A percentile compares a stretch with the other conserved stretches of the same genome.
phyloP scores from a whole-genome alignment of 225 moss, liverwort and hornwort species.

The Antitrichia curtipendula region DNA sequence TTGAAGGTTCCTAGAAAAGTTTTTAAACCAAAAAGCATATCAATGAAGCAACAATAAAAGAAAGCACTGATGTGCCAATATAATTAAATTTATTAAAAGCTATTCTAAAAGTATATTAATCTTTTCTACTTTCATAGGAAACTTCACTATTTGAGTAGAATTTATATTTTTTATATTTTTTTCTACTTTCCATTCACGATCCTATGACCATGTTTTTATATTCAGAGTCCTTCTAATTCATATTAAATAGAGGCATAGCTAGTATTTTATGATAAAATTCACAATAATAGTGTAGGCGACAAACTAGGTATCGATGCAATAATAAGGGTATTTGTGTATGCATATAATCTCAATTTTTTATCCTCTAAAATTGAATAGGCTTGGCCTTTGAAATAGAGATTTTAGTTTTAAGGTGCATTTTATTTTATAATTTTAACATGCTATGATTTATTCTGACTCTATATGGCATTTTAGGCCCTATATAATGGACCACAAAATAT shows the following conservation, averaged over 20 bases:
- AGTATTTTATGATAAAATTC: neutral
- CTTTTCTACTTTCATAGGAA: neutral
- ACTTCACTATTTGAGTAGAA: neutral
- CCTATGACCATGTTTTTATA: accelerated
- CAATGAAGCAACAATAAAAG: accelerated
- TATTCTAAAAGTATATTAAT: neutral
- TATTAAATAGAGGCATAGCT: accelerated
- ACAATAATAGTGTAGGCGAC: no score
- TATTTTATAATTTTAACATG: neutral
- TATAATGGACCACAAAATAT: accelerated
- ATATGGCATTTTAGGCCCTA: neutral
- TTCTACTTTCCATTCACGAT: neutral
- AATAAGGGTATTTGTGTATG: accelerated
- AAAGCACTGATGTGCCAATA: neutral
- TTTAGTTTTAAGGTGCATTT: neutral
- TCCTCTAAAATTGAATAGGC: neutral
- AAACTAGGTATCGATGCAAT: no score
- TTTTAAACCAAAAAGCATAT: neutral
- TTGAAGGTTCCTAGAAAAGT: accelerated
- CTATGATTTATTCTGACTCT: neutral
- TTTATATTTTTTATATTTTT: no score
- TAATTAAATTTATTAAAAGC: neutral
- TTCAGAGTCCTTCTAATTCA: neutral
- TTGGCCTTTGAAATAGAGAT: neutral
- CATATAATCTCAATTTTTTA: neutral